phyloP scores from a whole-genome alignment of 306 rosid species.

The Vigna nakashimae region DNA sequence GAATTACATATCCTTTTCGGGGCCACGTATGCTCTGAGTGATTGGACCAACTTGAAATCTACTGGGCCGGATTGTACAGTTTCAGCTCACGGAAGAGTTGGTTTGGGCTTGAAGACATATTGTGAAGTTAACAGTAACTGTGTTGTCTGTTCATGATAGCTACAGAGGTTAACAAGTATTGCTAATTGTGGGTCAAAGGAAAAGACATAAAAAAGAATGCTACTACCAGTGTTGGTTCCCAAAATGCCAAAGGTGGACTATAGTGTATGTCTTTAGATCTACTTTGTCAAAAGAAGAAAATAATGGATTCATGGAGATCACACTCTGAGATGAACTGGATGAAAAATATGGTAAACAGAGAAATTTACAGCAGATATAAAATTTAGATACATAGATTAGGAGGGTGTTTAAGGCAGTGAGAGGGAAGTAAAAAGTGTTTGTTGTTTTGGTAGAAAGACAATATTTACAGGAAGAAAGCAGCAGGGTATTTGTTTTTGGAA shows the following conservation, averaged over 20 bases:
- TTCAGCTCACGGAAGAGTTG: background rate
- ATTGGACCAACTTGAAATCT: slow-evolving; percentile 25
- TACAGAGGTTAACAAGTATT: background rate
- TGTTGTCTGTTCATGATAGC: slow-evolving; percentile 3
- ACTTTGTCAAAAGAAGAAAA: slow-evolving; percentile 33
- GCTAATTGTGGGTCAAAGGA: slow-evolving; percentile 2
- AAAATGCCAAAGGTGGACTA: background rate
- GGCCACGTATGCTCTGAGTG: background rate
- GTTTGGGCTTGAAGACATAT: background rate
- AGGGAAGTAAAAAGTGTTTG: background rate
- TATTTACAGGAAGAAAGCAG: background rate
- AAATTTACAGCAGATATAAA: background rate
- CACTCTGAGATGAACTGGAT: background rate
- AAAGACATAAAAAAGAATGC: background rate
- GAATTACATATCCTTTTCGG: background rate
- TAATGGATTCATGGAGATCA: background rate
- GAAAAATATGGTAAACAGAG: background rate
- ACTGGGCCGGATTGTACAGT: slow-evolving; percentile 31
- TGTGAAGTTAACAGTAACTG: background rate
- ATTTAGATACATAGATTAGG: background rate
- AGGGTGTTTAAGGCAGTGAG: background rate
- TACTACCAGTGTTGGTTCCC: background rate
- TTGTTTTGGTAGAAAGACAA: background rate
- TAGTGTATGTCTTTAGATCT: background rate
- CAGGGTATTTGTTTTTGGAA: background rate